phyloP scores from a whole-genome alignment of 1,139 yeast genomes.

The Magnusiomyces sp. region DNA sequence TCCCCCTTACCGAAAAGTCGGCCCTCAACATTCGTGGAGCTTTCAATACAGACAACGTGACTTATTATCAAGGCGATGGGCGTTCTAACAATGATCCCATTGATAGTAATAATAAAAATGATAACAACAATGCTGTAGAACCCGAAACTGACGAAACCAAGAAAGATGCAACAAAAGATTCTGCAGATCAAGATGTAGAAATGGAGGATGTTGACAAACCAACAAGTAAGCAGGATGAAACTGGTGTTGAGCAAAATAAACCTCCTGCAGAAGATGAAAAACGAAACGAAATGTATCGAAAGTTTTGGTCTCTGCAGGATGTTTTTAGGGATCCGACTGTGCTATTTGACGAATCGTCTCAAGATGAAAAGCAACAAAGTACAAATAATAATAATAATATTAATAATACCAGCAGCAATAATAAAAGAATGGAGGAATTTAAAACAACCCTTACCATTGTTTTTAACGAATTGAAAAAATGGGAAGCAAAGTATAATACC shows the following conservation, averaged over 20 bases:
- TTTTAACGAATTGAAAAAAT: slow-evolving; percentile 13
- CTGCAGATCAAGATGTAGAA: slow-evolving; percentile 7
- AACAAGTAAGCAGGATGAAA: slow-evolving; percentile 3
- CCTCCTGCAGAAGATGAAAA: slow-evolving; percentile 4
- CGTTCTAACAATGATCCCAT: neutral
- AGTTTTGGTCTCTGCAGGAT: slow-evolving; percentile 28
- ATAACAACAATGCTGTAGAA: slow-evolving; percentile 5
- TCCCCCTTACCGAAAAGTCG: slow-evolving; percentile 33
- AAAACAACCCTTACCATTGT: slow-evolving; percentile 17
- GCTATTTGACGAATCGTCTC: slow-evolving; percentile 13
- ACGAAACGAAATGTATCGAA: slow-evolving; percentile 16
- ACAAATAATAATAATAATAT: slow-evolving; percentile 4
- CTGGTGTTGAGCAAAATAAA: neutral
- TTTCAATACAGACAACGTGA: slow-evolving; percentile 31
- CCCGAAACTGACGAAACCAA: neutral
- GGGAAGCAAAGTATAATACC: slow-evolving; percentile 10
- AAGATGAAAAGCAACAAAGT: neutral
- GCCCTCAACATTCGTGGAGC: slow-evolving; percentile 34
- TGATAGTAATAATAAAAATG: slow-evolving; percentile 4
- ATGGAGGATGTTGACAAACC: slow-evolving; percentile 9
- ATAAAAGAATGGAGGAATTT: slow-evolving; percentile 16
- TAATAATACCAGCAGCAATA: neutral
- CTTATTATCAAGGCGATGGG: slow-evolving; percentile 23
- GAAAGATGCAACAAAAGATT: neutral
- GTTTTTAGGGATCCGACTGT: slow-evolving; percentile 24